Evolutionary conservation across 108 stramenopile genomes (phyloP), one percentile per base, ranked within the genome.

Genomic region (Cyclotella kingstonii): DNA sequence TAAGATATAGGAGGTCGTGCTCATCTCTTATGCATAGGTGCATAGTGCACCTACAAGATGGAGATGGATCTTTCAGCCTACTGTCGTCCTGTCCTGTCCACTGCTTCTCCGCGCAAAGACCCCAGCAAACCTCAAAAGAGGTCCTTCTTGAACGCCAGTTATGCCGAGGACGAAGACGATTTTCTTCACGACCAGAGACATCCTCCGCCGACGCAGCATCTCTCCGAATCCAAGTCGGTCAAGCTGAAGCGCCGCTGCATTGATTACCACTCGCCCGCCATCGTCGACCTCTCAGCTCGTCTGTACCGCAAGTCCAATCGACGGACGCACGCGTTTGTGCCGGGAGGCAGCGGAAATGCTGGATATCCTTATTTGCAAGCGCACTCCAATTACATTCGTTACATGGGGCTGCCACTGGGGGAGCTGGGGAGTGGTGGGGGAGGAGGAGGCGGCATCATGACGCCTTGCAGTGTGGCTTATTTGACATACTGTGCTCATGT

Each of bases 401-500:
- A 70, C 42, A 84, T 88, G 85, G 85, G 88, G 9, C 50, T 90
- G 80, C 85, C 92, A 9, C n/a, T 62, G 42, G 71, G 71, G 48
- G 77, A 70, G 28, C 29, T 60, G 59, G 59, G 18, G 31, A 30
- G 59, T 15, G 19, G 22, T 44, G 19, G n/a, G 43, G 43, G 43
- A 8, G 43, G 43, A 23, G 36, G 52, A 15, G 17, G 34, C 23
- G 35, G 22, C 48, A 49, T 7, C 54, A 54, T 27, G 19, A 39
- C 19, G 75, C 73, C 41, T 72, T 82, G 40, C 69, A 84, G 81
- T 39, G 62, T 40, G 12, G 78, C 70, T 21, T 91, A 62, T 60
- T 54, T 82, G 40, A 94, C 93, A 18, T 73, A 85, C 66, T 63
- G 84, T 68, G 87, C 93, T 3, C 87, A 90, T 63, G 87, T 90